Evolutionary conservation across 2,329 filamentous ascomycete genomes (phyloP), one percentile per base, ranked within the genome.

Genomic region (Aspergillus sp.): DNA sequence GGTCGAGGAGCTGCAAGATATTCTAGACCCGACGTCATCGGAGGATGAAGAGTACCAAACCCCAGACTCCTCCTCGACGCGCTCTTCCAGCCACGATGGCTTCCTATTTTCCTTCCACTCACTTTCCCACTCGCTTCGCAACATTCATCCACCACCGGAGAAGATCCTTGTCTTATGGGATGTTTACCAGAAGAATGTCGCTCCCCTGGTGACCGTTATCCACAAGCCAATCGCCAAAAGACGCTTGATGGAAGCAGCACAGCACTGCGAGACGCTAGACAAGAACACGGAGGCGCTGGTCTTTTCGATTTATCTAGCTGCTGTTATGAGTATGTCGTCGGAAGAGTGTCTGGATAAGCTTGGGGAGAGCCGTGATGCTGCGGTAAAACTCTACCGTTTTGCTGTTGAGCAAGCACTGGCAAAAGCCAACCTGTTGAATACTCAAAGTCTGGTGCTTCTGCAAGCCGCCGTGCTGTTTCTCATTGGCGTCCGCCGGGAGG

Each of bases 391-490:
- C 30, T 81, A 79, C 49, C 71, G 76, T 6, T 78, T 78, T 46
- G 76, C 68, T 2, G 57, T 75, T 2, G 76, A 81, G 46, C 77
- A 81, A 48, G 74, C 74, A 2, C 58, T 82, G 27, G 72, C 78
- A 3, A 66, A 72, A 30, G 76, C 77, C 5, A 72, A 76, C 40
- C 70, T 82, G 31, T 50, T 82, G 2, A 74, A 69, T 35, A 77
- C 73, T 5, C 72, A 77, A 36, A 78, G 77, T 47, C 60, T 75
- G 13, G 60, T 76, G 24, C 68, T 80, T 7, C 56, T 82, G 11
- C 77, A 81, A 52, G 73, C 77, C 1, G 70, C 78, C 24, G 62
- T 75, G 7, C 58, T 80, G 22, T 81, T 79, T 47, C 53, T 82
- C 15, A 71, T 77, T 26, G 52, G 57, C 66, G 41, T 63, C 8